Conservation (phyloP, 2,329 filamentous ascomycete genomes). For the Aspergillus fructus region DNA sequence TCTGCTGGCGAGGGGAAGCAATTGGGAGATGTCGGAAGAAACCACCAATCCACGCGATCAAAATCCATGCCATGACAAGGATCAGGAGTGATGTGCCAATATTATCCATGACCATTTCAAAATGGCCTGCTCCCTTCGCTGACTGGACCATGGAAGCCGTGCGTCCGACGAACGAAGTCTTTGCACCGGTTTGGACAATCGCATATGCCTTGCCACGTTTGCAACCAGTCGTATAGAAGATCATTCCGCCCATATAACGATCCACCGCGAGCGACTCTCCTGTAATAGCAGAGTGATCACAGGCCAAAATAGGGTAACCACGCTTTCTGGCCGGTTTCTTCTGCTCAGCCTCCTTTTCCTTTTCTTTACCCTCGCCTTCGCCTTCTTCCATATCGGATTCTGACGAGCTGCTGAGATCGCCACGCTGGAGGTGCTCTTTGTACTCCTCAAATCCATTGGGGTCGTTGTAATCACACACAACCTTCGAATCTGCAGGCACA, state of each 20-base stretch:
- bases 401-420: constrained; percentile 52
- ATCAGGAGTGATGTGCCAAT: constrained; percentile 73
- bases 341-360: constrained; percentile 16
- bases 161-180: constrained; percentile 72
- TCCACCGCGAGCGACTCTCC: constrained; percentile 75
- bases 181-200: constrained; percentile 65
- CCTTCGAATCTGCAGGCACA: constrained; percentile 66
- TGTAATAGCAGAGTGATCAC: constrained; percentile 78
- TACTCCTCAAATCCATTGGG: constrained; percentile 68
- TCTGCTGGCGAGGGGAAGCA: constrained; percentile 54
- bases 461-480: constrained; percentile 70
- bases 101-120: constrained; percentile 80
- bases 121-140: constrained; percentile 73
- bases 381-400: constrained; percentile 55
- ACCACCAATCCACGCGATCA: constrained; percentile 73
- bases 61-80: constrained; percentile 74
- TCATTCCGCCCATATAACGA: constrained; percentile 66
- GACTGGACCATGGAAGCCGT: constrained; percentile 72
- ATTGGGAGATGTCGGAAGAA: constrained; percentile 72
- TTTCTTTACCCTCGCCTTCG: constrained; percentile 42
- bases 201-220: constrained; percentile 77
- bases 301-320: constrained; percentile 66
- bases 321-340: constrained; percentile 35
- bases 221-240: constrained; percentile 78
- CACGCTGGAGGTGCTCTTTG: constrained; percentile 61